These are phyloP conservation scores for Penicillium psychrofluorescens DNA, from an alignment of 495 filamentous ascomycete genomes.

Conservation along the genomic window DNA sequence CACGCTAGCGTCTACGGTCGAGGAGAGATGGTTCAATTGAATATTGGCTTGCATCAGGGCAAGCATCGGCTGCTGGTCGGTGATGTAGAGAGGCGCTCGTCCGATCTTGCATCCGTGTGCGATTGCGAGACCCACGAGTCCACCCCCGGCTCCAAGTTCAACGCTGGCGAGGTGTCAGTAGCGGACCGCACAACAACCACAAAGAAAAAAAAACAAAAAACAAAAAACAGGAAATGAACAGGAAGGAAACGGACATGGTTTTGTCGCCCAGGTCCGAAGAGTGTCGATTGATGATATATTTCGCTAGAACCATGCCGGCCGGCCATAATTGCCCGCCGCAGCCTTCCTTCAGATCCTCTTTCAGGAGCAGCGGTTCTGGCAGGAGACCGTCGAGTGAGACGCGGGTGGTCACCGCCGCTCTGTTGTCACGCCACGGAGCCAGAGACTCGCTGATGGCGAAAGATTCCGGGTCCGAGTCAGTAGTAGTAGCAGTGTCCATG, in stretches of 20 bases:
- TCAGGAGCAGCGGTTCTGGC: constrained; percentile 58
- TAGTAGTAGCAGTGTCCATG: too few species aligned
- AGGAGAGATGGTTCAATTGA: constrained; percentile 61
- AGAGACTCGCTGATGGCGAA: constrained; percentile 56
- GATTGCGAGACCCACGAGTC: constrained; percentile 61
- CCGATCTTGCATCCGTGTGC: constrained; percentile 28
- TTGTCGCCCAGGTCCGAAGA: constrained; percentile 49
- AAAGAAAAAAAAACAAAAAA: constrained; percentile 4
- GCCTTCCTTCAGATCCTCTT: constrained; percentile 77
- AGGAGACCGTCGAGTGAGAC: constrained; percentile 73
- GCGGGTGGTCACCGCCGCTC: constrained; percentile 52
- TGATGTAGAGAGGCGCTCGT: constrained; percentile 55
- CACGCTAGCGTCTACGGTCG: constrained; percentile 50
- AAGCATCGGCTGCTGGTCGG: constrained; percentile 81
- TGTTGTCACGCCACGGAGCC: constrained; percentile 56
- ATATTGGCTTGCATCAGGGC: constrained; percentile 80
- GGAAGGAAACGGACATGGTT: constrained; percentile 59
- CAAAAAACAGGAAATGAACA: constrained; percentile 2
- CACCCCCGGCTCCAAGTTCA: constrained; percentile 88
- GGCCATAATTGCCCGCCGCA: constrained; percentile 94
- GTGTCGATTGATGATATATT: constrained; percentile 72
- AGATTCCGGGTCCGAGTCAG: constrained; percentile 14
- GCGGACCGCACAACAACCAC: not conserved
- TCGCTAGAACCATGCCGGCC: constrained; percentile 78
- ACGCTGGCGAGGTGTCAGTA: constrained; percentile 45